Evolutionary conservation across 768 basidiomycete genomes (phyloP), one percentile per base, ranked within the genome.

Genomic region (Pulveroboletus sp.): DNA sequence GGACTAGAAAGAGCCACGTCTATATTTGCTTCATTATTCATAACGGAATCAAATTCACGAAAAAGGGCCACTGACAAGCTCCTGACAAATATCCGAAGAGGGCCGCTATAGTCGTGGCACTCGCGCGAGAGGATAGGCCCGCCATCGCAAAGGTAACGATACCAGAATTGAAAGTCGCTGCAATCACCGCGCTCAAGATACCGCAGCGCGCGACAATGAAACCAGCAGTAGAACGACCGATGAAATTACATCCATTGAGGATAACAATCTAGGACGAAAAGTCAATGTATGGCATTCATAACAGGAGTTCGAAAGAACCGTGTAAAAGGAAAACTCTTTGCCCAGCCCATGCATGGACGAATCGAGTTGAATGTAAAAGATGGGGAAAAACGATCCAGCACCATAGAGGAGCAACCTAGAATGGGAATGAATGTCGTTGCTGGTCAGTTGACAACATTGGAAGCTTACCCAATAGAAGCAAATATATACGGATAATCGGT

Each of bases 351-450:
- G 76, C 47, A 70, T 69, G 30, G 76, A 71, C 8, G 81, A 74
- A 46, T 79, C 74, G 12, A 83, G 66, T 50, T 84, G 83, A 15
- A 84, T 64, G 57, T 78, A 83, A 61, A 80, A 79, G 52, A 44
- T 26, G 5, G 56, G 56, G 3, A 54, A 57, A 36, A 57, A 59
- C 4, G 57, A 44, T 3, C 61, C 61, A n/a, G 62, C 61, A 9
- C 54, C 61, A 44, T 48, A 58, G 26, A 63, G 40, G 33, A 63
- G 48, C 12, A 54, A 7, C 5, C 61, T 63, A 8, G 24, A 39
- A 24, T 26, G 14, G 32, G 10, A 17, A 27, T 56, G 32, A 59
- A 42, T 12, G 12, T 15, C 8, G 12, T 33, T 18, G 17, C 10
- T n/a, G 14, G 40, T 37, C 17, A 31, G 36, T 35, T 14, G 21